These are phyloP conservation scores for Plasmopara viticola DNA, from an alignment of 352 stramenopile genomes.

Conservation along the genomic window DNA sequence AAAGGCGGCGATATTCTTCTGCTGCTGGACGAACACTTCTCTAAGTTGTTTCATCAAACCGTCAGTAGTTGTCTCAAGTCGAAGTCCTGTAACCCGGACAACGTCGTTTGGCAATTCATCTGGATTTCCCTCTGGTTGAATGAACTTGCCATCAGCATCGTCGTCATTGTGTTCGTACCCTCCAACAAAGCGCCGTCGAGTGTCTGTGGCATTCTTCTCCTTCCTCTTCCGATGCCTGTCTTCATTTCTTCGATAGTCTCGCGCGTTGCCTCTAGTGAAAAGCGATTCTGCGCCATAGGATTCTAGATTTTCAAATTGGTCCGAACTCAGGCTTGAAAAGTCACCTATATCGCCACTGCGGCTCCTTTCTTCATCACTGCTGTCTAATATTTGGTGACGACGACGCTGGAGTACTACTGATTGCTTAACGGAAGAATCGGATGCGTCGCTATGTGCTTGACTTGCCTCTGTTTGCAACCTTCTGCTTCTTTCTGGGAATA, in stretches of 20 bases:
- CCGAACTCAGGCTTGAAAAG: constrained; percentile 2
- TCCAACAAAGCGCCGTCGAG: constrained; percentile 49
- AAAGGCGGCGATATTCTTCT: constrained; percentile 28
- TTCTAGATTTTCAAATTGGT: constrained; percentile 1
- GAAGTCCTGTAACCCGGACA: constrained; percentile 45
- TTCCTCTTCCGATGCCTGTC: constrained; percentile 4
- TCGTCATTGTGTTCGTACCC: constrained; percentile 56
- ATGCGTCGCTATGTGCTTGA: constrained; percentile 2
- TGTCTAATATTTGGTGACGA: constrained; percentile 31
- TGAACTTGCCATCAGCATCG: constrained; percentile 63
- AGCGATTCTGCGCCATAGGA: not conserved
- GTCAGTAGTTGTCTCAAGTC: constrained; percentile 25
- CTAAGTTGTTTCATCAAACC: constrained; percentile 38
- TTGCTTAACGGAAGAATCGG: constrained; percentile 5
- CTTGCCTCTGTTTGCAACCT: constrained; percentile 8
- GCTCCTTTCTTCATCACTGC: constrained; percentile 30
- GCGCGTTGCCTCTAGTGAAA: not conserved
- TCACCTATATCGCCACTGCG: constrained; percentile 8
- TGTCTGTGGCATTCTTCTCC: constrained; percentile 16
- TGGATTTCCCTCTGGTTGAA: constrained; percentile 79
- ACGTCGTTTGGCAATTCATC: constrained; percentile 73
- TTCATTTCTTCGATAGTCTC: not conserved
- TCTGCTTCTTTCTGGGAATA: constrained; percentile 3
- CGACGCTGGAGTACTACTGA: constrained; percentile 16
- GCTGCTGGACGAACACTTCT: constrained; percentile 20